Evolutionary conservation across 139 green algal species (phyloP), one percentile per base, ranked within the genome.

Genomic region (Picochlorum sp.): DNA sequence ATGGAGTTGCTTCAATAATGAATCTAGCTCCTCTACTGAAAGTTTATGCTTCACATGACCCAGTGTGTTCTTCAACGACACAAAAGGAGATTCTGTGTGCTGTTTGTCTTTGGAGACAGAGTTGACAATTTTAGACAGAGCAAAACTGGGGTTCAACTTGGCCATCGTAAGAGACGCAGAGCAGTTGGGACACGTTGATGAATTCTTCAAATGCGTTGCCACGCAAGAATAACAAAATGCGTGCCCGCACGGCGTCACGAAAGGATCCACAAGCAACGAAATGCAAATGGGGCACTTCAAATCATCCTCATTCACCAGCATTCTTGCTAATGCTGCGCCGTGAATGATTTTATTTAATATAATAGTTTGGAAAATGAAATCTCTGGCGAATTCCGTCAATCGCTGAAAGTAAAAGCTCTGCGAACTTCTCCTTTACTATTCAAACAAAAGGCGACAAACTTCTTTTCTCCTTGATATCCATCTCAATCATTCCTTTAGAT

Each of bases 171-270:
- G 34, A 64, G 82, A 85, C 11, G 49, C 46, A 8, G 58, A 62
- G 66, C 87, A 95, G 47, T 59, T 77, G 3, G 87, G 87, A 54
- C 87, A 95, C 59, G 56, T 86, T 52, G 76, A 81, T 34, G 66
- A 74, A 49, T 77, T 65, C 11, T 79, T 58, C 21, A 95, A 71
- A 63, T 91, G 84, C 11, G 69, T 85, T 1, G 62, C 75, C 50
- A 95, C 80, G 78, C 88, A 95, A 11, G 59, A 51, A 68, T 85
- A 85, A 70, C 88, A 95, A 56, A 93, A 95, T 9, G 78, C 89
- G 63, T 95, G 88, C 2, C 87, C 88, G 58, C 88, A 95, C 3
- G 70, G 66, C 0, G 88, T 95, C 4, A 90, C 80, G 56, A 92
- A 92, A 0, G 87, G 78, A 71, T 95, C 85, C 1, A 64, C 56